Evolutionary conservation across 148 eudicot species (phyloP), one percentile per base, ranked within the genome.

Genomic region (Mesembryanthemum crystallinum): DNA sequence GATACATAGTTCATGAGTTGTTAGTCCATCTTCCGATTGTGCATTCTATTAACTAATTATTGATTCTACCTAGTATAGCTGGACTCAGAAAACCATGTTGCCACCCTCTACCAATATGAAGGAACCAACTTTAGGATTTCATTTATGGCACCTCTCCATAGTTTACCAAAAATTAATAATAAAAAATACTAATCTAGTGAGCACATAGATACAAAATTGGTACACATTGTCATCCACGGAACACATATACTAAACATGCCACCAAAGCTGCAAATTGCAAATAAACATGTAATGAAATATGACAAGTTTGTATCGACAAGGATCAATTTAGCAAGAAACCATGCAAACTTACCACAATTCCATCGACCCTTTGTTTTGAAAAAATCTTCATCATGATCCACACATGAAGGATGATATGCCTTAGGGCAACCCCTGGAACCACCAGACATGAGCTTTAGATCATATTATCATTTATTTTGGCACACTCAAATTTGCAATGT

Each of bases 361-460:
- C 98, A 94, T 64, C 88, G 91, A 69, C 92, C 92, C 86, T 92
- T 92, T 18, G 93, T 78, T 73, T 81, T 83, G 78, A 94, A 94
- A 79, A 92, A 94, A 37, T 86, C 90, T 27, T 89, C 97, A 74
- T 92, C 96, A 57, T 90, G 90, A 63, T 92, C 88, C 67, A 91
- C 93, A 80, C 98, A 94, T 18, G 93, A 83, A 75, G 97, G 96
- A 86, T 94, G 98, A 83, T 94, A 94, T 4, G 96, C 97, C 88
- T 94, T 94, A 0, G 92, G 93, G 73, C 98, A 94, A 70, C 87
- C 92, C 89, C 98, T 94, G 80, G 64, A 78, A 74, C 72, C 72
- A 51, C 69, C 72, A 74, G 58, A 61, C 61, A 77, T 14, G 5
- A 33, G 51, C n/a, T n/a, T n/a, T 79, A 75, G 23, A 64, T 28